Base-by-base conservation (phyloP, 176 grass and related monocot genomes). In the Secale cereale region DNA sequence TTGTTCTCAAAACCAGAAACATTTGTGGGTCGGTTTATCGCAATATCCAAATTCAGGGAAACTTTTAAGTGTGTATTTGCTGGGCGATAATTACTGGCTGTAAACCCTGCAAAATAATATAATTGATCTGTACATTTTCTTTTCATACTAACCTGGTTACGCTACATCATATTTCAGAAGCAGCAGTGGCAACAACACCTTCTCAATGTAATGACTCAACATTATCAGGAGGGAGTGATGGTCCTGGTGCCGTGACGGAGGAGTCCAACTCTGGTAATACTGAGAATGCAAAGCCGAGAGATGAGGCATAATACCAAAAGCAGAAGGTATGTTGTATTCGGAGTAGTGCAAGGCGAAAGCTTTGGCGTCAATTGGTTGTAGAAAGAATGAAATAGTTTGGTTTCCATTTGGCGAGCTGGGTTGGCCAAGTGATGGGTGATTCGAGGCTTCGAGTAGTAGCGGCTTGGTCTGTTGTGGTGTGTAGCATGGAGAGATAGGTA, bases 201-300 rank as follows among this genome's bases (percentile, higher is more conserved):
- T 68, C 85, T 79, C 75, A 91, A 72, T 85, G 64, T 85, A 46
- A 64, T 23, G 71, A 52, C 35, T 19, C 48, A 3, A 37, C 56
- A 72, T 46, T 52, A n/a, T 81, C 86, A 57, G 82, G 81, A 48
- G 54, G n/a, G 70, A 80, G 17, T 17, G 67, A 77, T 43, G 68
- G 32, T 66, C 65, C 87, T 69, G 41, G 57, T 57, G 60, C 74
- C 23, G 14, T 64, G 64, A 60, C 2, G 26, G 50, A 45, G 12
- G 77, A 88, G 45, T 10, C 76, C 14, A 63, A 39, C 20, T 36
- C 81, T 27, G 75, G 48, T 40, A 83, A 80, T 77, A 64, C 91
- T 10, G 89, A 90, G 74, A 94, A 86, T 74, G 33, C 15, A 3
- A 93, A 35, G 72, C 66, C 36, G 10, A 90, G 70, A 26, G 70